Evolutionary conservation across 1,284 basidiomycete species (phyloP), one percentile per base, ranked within the genome.

Genomic region (Austroboletus niveus): DNA sequence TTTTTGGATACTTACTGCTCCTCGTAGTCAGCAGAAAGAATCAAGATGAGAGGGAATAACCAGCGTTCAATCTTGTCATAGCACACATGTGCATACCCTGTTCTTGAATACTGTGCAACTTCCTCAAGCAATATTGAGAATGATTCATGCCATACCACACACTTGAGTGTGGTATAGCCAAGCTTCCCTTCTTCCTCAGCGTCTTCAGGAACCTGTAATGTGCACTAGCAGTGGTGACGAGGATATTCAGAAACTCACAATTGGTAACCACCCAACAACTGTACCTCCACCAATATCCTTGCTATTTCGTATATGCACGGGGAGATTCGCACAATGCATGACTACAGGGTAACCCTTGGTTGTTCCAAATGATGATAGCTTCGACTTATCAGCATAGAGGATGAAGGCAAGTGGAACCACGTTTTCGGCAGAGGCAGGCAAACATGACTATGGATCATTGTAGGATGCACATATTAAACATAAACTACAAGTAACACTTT

Each of bases 331-430:
- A 46, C 68, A 60, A 5, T 64, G 54, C 0, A 65, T 72, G n/a
- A 78, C 57, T 0, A 79, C 66, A 0, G 76, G 75, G 59, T 79
- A 77, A 0, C 68, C 76, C 45, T 74, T 74, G 8, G 57, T 61
- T 0, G 65, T 74, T 5, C 59, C 54, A 32, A 34, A 45, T 0
- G 43, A 51, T 3, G 41, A 61, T 3, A 63, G 24, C 14, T 53
- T 52, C 1, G 53, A 42, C 24, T 62, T 62, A 20, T 63, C 53
- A 1, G 55, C 50, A 22, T 62, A 62, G 0, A 62, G 31, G n/a
- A 60, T 54, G 7, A 60, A 29, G 4, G 36, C 42, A 1, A 61
- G 22, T 0, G 40, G 59, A 1, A 47, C 38, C 2, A 42, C 36
- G 5, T 50, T 45, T 1, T 56, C 43, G 11, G 22, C n/a, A n/a